phyloP scores from a whole-genome alignment of 306 rosid species.

The Malus domestica region ASM211411v1 NC_041799.1:38264001-38264500 shows the following conservation, averaged over 20 bases:
- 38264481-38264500: not conserved
- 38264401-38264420: constrained; percentile 45
- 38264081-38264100: constrained; percentile 15
- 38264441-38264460: not conserved
- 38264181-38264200: constrained; percentile 38
- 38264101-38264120: not conserved
- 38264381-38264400: not conserved
- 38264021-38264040: not conserved
- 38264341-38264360: constrained; percentile 27
- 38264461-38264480: no score
- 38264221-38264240: not conserved
- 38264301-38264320: constrained; percentile 41
- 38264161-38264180: constrained; percentile 31
- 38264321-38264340: constrained; percentile 26
- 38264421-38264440: constrained; percentile 37
- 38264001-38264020: no score
- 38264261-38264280: constrained; percentile 30
- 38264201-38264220: not conserved
- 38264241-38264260: constrained; percentile 22
- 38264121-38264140: constrained; percentile 25
- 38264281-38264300: constrained; percentile 52
- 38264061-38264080: constrained; percentile 48
- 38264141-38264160: constrained; percentile 27
- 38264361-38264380: constrained; percentile 35
- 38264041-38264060: constrained; percentile 21